Percentiles rank a stretch among this genome's conserved stretches.
Evolutionary conservation across 495 filamentous ascomycete genomes (phyloP).

Genomic region (Tuber aestivum): DNA sequence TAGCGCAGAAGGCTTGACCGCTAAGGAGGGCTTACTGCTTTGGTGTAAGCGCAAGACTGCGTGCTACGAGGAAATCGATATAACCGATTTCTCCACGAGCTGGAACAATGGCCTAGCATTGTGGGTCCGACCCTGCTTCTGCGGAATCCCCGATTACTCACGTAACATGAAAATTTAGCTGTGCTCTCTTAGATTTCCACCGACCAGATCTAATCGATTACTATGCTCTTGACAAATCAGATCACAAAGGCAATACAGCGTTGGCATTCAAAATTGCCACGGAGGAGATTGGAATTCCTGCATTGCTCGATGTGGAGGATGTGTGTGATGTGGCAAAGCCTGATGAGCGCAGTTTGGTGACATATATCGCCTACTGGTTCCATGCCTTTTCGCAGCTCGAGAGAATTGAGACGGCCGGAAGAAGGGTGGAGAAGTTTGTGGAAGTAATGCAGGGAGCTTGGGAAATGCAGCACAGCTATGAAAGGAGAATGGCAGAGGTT

Average conservation of each 20-base stretch:
- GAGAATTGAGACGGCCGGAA: slow-evolving; percentile 90
- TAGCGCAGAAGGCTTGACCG: slow-evolving; percentile 85
- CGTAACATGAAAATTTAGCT: slow-evolving; percentile 47
- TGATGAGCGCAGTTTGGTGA: slow-evolving; percentile 95
- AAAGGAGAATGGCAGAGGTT: slow-evolving; percentile 69
- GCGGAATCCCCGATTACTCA: background rate
- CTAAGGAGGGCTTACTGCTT: slow-evolving; percentile 87
- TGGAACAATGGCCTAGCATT: slow-evolving; percentile 98
- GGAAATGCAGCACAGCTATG: slow-evolving; percentile 97
- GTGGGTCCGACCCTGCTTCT: slow-evolving; percentile 38
- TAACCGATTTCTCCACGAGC: slow-evolving; percentile 85
- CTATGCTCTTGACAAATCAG: slow-evolving; percentile 83
- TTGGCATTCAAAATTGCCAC: slow-evolving; percentile 91
- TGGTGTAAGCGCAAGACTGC: slow-evolving; percentile 99
- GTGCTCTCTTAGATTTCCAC: slow-evolving; percentile 92
- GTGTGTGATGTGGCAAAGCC: slow-evolving; percentile 94
- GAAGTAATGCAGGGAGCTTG: slow-evolving; percentile 99
- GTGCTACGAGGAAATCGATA: slow-evolving; percentile 93
- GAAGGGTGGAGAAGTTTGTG: slow-evolving; percentile 96
- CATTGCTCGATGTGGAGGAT: slow-evolving; percentile 93
- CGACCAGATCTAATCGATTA: slow-evolving; percentile 96
- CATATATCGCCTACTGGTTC: slow-evolving; percentile 99
- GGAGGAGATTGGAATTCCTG: slow-evolving; percentile 95
- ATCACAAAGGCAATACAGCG: slow-evolving; percentile 96
- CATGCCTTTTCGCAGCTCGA: slow-evolving; percentile 98